Conservation (phyloP, 176 grass and related monocot genomes). For the Aegilops sharonensis region DNA sequence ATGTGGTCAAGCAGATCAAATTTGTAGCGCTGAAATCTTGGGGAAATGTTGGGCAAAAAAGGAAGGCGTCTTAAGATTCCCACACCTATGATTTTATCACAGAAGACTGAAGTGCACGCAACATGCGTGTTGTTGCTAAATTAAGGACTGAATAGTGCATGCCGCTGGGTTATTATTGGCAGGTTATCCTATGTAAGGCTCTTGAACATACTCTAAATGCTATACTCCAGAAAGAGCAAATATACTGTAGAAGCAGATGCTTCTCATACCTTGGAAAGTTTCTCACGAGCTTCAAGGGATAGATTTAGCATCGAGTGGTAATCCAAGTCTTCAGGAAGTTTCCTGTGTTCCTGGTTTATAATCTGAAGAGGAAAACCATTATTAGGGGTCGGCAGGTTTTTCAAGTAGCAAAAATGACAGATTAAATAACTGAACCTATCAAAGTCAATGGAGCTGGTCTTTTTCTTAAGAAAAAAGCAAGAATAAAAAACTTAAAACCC, state of each 20-base stretch:
- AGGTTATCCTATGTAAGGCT: background rate
- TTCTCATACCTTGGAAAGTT: slow-evolving; percentile 83
- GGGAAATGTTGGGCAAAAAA: background rate
- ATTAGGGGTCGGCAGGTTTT: background rate
- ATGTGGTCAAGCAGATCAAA: background rate
- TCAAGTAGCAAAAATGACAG: slow-evolving; percentile 1
- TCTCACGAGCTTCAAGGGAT: slow-evolving; percentile 89
- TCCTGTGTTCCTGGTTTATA: slow-evolving; percentile 92
- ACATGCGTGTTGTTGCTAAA: background rate
- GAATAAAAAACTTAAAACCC: background rate
- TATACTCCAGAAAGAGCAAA: background rate
- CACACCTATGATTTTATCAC: background rate
- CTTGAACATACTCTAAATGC: background rate
- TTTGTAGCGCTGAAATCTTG: background rate
- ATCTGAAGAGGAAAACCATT: slow-evolving; percentile 45
- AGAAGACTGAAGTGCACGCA: background rate
- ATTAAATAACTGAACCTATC: slow-evolving; percentile 21
- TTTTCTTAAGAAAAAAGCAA: slow-evolving; percentile 2
- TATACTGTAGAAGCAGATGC: background rate
- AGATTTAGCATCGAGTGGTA: slow-evolving; percentile 88
- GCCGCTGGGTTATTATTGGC: background rate
- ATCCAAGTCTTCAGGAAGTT: slow-evolving; percentile 87
- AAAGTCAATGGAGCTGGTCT: background rate
- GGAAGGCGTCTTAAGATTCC: background rate
- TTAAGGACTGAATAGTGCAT: background rate